Percentiles rank a stretch among this genome's conserved stretches.
Evolutionary conservation across 257 asterid genomes (phyloP).

Genomic region (Capsicum pubescens): DNA sequence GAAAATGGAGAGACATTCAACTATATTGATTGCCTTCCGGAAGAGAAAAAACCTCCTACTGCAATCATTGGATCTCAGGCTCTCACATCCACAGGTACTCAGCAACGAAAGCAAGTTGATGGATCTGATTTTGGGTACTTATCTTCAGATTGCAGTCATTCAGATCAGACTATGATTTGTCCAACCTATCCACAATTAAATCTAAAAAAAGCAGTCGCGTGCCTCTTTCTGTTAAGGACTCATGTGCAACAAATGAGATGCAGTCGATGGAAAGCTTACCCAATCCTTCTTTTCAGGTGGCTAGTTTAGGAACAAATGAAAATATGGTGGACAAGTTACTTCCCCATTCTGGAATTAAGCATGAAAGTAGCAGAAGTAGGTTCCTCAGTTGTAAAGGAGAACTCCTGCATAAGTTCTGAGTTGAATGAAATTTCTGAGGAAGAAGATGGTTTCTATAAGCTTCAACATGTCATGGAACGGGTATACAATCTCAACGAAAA

Average conservation of each 20-base stretch:
- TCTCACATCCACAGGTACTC: conserved; percentile 42
- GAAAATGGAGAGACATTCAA: conserved; percentile 46
- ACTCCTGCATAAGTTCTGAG: conserved; percentile 48
- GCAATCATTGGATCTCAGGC: conserved; percentile 39
- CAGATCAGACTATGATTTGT: conserved; percentile 48
- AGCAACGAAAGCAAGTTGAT: conserved; percentile 40
- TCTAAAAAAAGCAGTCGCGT: conserved; percentile 48
- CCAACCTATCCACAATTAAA: conserved; percentile 47
- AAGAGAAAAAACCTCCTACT: conserved; percentile 44
- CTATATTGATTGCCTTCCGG: conserved; percentile 43
- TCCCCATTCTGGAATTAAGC: conserved; percentile 43
- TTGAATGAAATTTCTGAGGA: conserved; percentile 54
- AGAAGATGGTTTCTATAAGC: conserved; percentile 66
- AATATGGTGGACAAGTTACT: conserved; percentile 38
- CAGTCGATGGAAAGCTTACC: conserved; percentile 41
- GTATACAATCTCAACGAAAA: conserved; percentile 43
- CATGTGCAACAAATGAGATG: conserved; percentile 49
- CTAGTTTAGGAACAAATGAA: conserved; percentile 44
- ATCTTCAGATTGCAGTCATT: conserved; percentile 24
- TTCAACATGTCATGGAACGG: conserved; percentile 76
- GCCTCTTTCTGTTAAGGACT: conserved; percentile 53
- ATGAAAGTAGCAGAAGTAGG: conserved; percentile 51
- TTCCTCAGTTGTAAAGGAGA: conserved; percentile 51
- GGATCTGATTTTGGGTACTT: conserved; percentile 48
- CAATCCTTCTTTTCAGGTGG: conserved; percentile 41